These are phyloP conservation scores for Xylariomycetidae sp. DNA, from an alignment of 2,329 filamentous ascomycete genomes.

Conservation along the genomic window DNA sequence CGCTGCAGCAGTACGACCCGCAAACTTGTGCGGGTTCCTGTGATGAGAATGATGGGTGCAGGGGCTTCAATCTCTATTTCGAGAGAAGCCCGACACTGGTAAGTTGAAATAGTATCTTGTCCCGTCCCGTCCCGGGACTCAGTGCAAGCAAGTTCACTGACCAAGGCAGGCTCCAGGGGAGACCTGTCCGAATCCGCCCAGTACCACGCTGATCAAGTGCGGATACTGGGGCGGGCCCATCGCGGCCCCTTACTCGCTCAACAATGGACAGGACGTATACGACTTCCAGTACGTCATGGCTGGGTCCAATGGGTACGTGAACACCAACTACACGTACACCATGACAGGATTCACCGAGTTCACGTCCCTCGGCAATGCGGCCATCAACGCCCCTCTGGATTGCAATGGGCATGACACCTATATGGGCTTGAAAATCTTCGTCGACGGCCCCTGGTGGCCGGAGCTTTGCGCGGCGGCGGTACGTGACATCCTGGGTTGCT, in stretches of 20 bases:
- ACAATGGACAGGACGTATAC: constrained; percentile 4
- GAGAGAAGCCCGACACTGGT: constrained; percentile 9
- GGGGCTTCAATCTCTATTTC: constrained; percentile 11
- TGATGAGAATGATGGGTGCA: constrained; percentile 3
- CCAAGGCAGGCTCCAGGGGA: constrained; percentile 2
- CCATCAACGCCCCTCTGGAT: constrained; percentile 14
- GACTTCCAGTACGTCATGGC: constrained; percentile 9
- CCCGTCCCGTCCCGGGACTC: background rate
- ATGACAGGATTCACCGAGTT: background rate
- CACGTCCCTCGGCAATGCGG: constrained; percentile 7
- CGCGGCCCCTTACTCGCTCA: constrained; percentile 3
- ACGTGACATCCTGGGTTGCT: too few relatives aligned
- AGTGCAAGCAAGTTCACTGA: background rate
- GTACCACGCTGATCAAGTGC: constrained; percentile 12
- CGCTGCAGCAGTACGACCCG: constrained; percentile 4
- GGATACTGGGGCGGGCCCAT: constrained; percentile 6
- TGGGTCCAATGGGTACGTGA: constrained; percentile 12
- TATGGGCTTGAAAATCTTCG: constrained; percentile 14
- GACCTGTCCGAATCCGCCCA: constrained; percentile 4
- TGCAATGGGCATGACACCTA: constrained; percentile 12
- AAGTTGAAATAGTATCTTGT: background rate
- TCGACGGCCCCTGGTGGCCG: constrained; percentile 9
- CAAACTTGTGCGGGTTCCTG: constrained; percentile 4
- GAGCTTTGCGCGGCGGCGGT: constrained; percentile 12
- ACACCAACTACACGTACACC: background rate